These are phyloP conservation scores for Peniophora sp. DNA, from an alignment of 1,284 basidiomycete genomes.

Conservation along the genomic window DNA sequence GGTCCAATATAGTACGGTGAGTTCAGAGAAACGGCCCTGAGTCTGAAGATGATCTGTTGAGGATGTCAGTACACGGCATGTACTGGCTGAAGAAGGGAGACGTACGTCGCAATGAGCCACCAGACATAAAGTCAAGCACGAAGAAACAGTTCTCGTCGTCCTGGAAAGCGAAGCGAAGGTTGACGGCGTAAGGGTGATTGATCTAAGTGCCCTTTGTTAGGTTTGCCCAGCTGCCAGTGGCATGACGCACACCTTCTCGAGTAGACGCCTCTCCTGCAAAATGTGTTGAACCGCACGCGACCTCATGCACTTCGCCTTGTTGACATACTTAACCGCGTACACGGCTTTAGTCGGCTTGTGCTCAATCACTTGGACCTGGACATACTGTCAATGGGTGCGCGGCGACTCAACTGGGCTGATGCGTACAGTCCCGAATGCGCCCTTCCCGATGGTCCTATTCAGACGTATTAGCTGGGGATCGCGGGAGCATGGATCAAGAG, in stretches of 20 bases:
- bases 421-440: not conserved
- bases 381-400: constrained; percentile 1
- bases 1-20: constrained; percentile 13
- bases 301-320: constrained; percentile 87
- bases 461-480: not conserved
- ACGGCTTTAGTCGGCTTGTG: constrained; percentile 91
- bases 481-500: constrained; percentile 46
- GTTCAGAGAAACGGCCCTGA: constrained; percentile 43
- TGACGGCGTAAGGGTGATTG: constrained; percentile 91
- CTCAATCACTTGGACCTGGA: constrained; percentile 83
- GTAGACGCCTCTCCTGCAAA: constrained; percentile 84
- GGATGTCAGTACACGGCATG: not conserved
- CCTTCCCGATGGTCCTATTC: not conserved
- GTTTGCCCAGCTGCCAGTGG: not conserved
- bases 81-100: constrained; percentile 9
- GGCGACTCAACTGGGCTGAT: not conserved
- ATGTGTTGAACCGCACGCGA: constrained; percentile 92
- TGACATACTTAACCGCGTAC: constrained; percentile 97
- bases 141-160: constrained; percentile 99
- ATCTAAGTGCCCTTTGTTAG: constrained; percentile 42
- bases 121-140: constrained; percentile 93
- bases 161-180: constrained; percentile 94
- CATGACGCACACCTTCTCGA: constrained; percentile 68
- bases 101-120: constrained; percentile 89
- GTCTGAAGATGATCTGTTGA: constrained; percentile 45